These are phyloP conservation scores for Actinomucor elegans DNA, from an alignment of 371 early-diverging fungal species.

Conservation along the genomic window DNA sequence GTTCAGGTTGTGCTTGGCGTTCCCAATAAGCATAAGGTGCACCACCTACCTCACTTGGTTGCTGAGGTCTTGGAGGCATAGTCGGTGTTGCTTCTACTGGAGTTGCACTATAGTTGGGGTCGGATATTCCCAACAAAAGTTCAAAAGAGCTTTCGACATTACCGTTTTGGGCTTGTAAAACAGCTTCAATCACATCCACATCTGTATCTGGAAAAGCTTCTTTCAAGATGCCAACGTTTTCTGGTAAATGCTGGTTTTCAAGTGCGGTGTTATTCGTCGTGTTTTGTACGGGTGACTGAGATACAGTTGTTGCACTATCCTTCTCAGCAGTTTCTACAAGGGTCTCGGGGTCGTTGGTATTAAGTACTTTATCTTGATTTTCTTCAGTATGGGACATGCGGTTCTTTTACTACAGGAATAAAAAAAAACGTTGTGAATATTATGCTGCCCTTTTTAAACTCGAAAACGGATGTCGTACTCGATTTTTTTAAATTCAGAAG, in stretches of 20 bases:
- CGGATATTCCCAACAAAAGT: conserved; percentile 41
- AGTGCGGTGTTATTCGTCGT: no score
- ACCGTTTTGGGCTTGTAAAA: conserved; percentile 36
- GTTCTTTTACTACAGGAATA: no score
- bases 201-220: conserved; percentile 52
- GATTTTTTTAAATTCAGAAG: no score
- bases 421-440: no score
- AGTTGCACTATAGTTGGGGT: conserved; percentile 37
- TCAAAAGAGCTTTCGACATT: conserved; percentile 44
- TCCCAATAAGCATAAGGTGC: conserved; percentile 23
- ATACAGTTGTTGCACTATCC: no score
- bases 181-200: conserved; percentile 45
- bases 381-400: no score
- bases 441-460: no score
- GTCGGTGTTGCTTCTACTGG: conserved; percentile 20
- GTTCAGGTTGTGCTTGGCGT: conserved; percentile 11
- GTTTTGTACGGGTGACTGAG: no score
- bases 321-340: no score
- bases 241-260: not conserved
- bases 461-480: no score
- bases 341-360: no score
- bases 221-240: conserved; percentile 28
- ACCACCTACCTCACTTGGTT: conserved; percentile 1
- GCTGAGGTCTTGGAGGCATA: conserved; percentile 35
- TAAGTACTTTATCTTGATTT: no score